phyloP scores from a whole-genome alignment of 495 filamentous ascomycete genomes.

The Xylaria longipes region DNA sequence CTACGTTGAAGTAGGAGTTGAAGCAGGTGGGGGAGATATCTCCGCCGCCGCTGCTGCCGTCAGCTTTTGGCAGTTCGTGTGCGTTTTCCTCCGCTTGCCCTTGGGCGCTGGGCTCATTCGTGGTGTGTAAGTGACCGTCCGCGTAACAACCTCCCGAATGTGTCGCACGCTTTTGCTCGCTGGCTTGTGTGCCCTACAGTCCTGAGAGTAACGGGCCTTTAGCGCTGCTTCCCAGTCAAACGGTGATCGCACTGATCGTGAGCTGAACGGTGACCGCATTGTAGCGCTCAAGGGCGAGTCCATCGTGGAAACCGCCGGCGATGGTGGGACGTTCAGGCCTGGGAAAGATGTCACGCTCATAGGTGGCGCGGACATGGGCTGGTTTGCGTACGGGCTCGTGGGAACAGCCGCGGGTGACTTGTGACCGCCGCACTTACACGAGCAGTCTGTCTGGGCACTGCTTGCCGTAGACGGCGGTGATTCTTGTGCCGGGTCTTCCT shows the following conservation, averaged over 20 bases:
- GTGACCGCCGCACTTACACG: constrained; percentile 60
- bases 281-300: constrained; percentile 53
- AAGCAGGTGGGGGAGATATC: constrained; percentile 12
- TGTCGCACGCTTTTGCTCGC: constrained; percentile 59
- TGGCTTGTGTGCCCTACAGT: constrained; percentile 53
- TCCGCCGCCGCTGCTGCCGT: constrained; percentile 25
- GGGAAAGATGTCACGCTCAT: constrained; percentile 53
- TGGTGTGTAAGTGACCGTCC: constrained; percentile 78
- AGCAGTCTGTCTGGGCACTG: constrained; percentile 58
- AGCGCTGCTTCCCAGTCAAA: constrained; percentile 67
- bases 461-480: constrained; percentile 62
- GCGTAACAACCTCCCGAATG: constrained; percentile 73
- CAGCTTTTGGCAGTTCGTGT: constrained; percentile 35
- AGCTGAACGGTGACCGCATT: constrained; percentile 55
- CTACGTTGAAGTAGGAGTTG: constrained; percentile 19
- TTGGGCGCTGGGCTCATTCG: constrained; percentile 74
- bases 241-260: constrained; percentile 61
- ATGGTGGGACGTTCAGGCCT: constrained; percentile 65
- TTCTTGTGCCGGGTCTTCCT: constrained; percentile 47
- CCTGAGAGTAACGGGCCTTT: constrained; percentile 55
- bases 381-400: constrained; percentile 51
- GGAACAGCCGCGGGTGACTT: constrained; percentile 44
- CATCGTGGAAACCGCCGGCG: constrained; percentile 59
- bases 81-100: constrained; percentile 71
- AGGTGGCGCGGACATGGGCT: constrained; percentile 66